Evolutionary conservation across 2,329 filamentous ascomycete species (phyloP).

Genomic region (Aureobasidium leucospermi): DNA sequence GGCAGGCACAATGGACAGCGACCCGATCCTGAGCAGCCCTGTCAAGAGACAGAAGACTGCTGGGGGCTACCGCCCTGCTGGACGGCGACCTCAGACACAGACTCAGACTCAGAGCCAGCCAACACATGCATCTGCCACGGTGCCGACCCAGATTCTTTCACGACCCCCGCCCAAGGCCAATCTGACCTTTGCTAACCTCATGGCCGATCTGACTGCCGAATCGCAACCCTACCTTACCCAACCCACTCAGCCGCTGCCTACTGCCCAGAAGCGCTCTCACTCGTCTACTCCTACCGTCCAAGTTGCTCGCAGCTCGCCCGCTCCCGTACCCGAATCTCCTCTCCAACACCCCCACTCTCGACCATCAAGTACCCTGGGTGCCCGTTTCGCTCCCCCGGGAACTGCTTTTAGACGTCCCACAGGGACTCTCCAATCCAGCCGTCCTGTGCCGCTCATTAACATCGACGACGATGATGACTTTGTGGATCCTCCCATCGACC

Average conservation of each 20-base stretch:
- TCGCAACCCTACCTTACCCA: conserved; percentile 41
- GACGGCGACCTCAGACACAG: conserved; percentile 28
- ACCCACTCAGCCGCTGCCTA: conserved; percentile 52
- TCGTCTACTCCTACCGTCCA: conserved; percentile 48
- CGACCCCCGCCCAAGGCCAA: conserved; percentile 5
- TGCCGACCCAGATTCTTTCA: conserved; percentile 22
- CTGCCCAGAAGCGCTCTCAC: conserved; percentile 28
- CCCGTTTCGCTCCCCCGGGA: conserved; percentile 66
- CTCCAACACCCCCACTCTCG: conserved; percentile 20
- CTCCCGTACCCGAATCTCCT: conserved; percentile 32
- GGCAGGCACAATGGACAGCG: conserved; percentile 20
- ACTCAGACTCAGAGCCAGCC: neutral
- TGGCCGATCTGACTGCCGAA: conserved; percentile 4
- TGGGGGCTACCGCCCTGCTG: conserved; percentile 26
- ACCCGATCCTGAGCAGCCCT: conserved; percentile 29
- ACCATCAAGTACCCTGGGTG: conserved; percentile 41
- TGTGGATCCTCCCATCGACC: conserved; percentile 22
- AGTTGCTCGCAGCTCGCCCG: conserved; percentile 83
- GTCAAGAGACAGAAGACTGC: conserved; percentile 29
- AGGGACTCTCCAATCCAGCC: conserved; percentile 20
- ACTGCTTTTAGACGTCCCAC: conserved; percentile 55
- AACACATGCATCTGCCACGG: neutral
- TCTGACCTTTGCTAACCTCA: conserved; percentile 17
- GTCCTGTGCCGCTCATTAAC: conserved; percentile 13
- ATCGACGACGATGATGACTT: conserved; percentile 32